Base-by-base conservation (phyloP, 176 grass and related monocot species). In the Musa acuminata region DNA sequence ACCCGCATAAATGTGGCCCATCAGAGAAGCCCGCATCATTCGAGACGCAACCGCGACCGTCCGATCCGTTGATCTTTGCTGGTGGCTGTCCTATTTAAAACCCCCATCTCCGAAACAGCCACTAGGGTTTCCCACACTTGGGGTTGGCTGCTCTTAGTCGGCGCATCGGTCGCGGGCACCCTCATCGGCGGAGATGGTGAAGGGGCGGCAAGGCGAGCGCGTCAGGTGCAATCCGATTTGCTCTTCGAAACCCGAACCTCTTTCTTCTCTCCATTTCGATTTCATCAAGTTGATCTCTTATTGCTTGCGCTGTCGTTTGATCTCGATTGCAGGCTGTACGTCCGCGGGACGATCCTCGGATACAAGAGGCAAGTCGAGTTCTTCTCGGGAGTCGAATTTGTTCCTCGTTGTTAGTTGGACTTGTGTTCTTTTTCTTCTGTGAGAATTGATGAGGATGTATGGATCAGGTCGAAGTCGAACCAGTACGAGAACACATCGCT, bases 401-500 rank as follows among this genome's bases (percentile, higher is more conserved):
- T 23, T 51, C 1, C 51, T 52, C 21, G 19, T 11, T 51, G 51
- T 71, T 43, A 13, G 9, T 71, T 9, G 9, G 12, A 35, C 8
- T 68, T 52, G 51, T 11, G 1, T n/a, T 23, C 7, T 12, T 13
- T 51, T 71, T 71, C 51, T 51, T 20, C 0, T 43, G 51, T 10
- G 9, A 8, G 69, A 52, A 11, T 6, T 11, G 69, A 6, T 52
- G 49, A 35, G 29, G 29, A 71, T 71, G 49, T 13, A 16, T 71
- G 16, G 69, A 71, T 21, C 49, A 71, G 69, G 69, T 71, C 69
- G 49, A 71, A 71, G 49, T 71, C 69, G 4, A 71, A 71, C 49
- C 69, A 71, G 69, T 52, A 71, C 10, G 69, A 71, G 69, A 71
- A 52, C 48, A 71, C 69, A 8, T 71, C 69, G 69, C 7, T 71